These are phyloP conservation scores for Quillaja saponaria DNA, from an alignment of 306 rosid species.

Conservation along the genomic window DNA sequence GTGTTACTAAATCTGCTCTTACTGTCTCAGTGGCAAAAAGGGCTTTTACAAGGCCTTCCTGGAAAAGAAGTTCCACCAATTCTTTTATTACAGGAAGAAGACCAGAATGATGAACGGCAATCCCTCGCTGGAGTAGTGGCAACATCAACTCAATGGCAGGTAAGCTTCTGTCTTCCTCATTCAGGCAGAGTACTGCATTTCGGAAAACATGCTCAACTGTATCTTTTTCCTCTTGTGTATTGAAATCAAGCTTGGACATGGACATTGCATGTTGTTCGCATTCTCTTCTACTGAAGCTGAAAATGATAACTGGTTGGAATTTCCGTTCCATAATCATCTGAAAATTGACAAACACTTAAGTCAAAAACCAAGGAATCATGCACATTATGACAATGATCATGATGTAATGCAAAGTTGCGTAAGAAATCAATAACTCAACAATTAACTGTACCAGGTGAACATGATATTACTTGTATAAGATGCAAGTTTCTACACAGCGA, in stretches of 20 bases:
- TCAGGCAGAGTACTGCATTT: slow-evolving; percentile 84
- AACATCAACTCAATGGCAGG: slow-evolving; percentile 94
- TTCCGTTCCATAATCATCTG: slow-evolving; percentile 96
- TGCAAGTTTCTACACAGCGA: no score
- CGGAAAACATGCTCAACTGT: slow-evolving; percentile 74
- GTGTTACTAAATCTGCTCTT: slow-evolving; percentile 40
- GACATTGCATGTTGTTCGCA: slow-evolving; percentile 78
- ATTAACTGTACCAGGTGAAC: no score
- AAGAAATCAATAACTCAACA: no score
- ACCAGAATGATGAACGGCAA: slow-evolving; percentile 98
- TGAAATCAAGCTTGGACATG: slow-evolving; percentile 81
- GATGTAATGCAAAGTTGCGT: no score
- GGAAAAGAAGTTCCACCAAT: slow-evolving; percentile 94
- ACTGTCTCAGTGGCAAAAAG: slow-evolving; percentile 98
- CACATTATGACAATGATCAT: no score
- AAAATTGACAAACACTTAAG: slow-evolving; percentile 91
- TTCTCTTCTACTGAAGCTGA: slow-evolving; percentile 97
- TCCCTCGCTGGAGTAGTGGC: slow-evolving; percentile 94
- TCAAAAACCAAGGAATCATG: no score
- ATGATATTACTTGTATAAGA: no score
- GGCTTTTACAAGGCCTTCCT: slow-evolving; percentile 98
- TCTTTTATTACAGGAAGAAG: slow-evolving; percentile 98
- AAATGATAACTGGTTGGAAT: slow-evolving; percentile 90
- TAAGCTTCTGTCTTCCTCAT: slow-evolving; percentile 86
- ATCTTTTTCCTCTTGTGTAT: slow-evolving; percentile 80